These are phyloP conservation scores for Silybum marianum DNA, from an alignment of 129 eudicot genomes.

Conservation along the genomic window DNA sequence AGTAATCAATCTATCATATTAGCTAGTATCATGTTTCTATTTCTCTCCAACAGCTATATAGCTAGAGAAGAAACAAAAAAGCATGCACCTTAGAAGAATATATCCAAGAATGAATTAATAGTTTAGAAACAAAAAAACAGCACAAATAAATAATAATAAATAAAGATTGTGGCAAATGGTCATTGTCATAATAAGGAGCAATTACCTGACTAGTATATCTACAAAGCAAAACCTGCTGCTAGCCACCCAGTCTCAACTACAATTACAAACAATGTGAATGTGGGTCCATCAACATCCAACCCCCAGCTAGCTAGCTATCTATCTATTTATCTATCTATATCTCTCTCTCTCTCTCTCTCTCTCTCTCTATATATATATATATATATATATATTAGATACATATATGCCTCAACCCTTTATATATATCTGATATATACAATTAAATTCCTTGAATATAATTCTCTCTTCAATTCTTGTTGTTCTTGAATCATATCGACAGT, in stretches of 20 bases:
- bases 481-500: not conserved
- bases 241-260: not conserved
- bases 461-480: not conserved
- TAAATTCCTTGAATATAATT: not conserved
- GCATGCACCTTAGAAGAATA: not conserved
- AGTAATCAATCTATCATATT: not conserved
- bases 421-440: not conserved
- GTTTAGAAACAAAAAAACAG: not conserved
- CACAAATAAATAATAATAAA: not conserved
- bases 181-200: not conserved
- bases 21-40: not conserved
- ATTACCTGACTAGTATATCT: not conserved
- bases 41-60: not conserved
- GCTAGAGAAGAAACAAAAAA: not conserved
- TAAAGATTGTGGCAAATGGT: not conserved
- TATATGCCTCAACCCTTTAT: not conserved
- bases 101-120: constrained; percentile 1
- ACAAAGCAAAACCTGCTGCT: not conserved
- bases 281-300: not conserved
- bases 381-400: not conserved
- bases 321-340: too few species aligned
- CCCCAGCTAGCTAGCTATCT: not conserved
- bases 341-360: too few species aligned
- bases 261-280: not conserved
- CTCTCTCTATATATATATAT: too few species aligned